phyloP scores from a whole-genome alignment of 2,329 filamentous ascomycete genomes.

The Neopestalotiopsis clavispora region DNA sequence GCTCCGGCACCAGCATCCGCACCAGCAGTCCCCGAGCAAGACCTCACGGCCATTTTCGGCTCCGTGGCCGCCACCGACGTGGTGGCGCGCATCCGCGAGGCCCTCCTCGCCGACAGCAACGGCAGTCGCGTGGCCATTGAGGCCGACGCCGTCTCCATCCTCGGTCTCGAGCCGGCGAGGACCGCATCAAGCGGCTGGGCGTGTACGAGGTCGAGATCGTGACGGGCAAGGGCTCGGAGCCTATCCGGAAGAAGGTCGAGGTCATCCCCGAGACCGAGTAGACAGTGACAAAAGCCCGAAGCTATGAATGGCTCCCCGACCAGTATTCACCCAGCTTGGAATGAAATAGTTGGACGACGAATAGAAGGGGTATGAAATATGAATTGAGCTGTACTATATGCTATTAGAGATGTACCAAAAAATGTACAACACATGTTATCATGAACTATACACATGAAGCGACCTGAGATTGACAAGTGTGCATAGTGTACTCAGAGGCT shows the following conservation, averaged over 20 bases:
- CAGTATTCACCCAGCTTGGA: too few species aligned
- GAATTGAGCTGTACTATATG: background rate
- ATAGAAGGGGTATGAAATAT: background rate
- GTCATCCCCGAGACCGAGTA: slow-evolving; percentile 36
- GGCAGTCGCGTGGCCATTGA: slow-evolving; percentile 42
- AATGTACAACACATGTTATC: background rate
- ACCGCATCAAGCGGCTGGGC: slow-evolving; percentile 47
- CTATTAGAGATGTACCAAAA: background rate
- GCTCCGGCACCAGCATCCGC: slow-evolving; percentile 8
- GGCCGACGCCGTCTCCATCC: slow-evolving; percentile 38
- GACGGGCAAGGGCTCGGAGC: slow-evolving; percentile 33
- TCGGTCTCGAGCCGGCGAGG: slow-evolving; percentile 37
- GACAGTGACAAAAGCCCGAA: background rate
- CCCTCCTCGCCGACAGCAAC: slow-evolving; percentile 37
- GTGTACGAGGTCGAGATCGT: slow-evolving; percentile 43
- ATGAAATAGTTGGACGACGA: background rate
- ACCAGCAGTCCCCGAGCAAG: slow-evolving; percentile 9
- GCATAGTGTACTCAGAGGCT: background rate
- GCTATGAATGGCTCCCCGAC: too few species aligned
- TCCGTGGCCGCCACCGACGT: slow-evolving; percentile 47
- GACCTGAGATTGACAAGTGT: background rate
- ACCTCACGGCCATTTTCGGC: slow-evolving; percentile 42
- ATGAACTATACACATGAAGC: background rate
- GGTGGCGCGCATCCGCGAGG: slow-evolving; percentile 37
- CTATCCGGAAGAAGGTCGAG: slow-evolving; percentile 38